Evolutionary conservation across 129 eudicot species (phyloP).

Genomic region (Scalesia atractyloides): DNA sequence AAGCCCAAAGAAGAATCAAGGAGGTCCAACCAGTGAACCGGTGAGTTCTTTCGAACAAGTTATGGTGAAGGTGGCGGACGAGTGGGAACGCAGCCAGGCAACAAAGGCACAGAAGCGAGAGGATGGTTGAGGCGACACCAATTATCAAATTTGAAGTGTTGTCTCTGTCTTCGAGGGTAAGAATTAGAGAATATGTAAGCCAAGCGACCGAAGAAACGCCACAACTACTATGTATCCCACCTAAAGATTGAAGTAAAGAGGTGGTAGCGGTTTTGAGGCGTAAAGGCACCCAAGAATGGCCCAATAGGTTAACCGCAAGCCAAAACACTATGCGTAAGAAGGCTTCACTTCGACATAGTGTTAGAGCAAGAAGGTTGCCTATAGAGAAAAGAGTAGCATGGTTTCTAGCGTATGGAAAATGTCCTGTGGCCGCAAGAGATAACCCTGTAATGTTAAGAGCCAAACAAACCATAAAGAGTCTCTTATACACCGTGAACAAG

Average conservation of each 20-base stretch:
- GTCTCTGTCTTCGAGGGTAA: slow-evolving; percentile 58
- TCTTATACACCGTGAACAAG: slow-evolving; percentile 66
- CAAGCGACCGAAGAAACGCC: slow-evolving; percentile 68
- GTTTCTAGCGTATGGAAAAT: slow-evolving; percentile 52
- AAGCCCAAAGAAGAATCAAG: slow-evolving; percentile 63
- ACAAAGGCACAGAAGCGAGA: slow-evolving; percentile 48
- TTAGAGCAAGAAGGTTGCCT: slow-evolving; percentile 57
- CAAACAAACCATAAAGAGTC: slow-evolving; percentile 55
- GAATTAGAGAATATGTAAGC: slow-evolving; percentile 58
- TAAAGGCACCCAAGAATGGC: slow-evolving; percentile 64
- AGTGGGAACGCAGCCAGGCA: slow-evolving; percentile 69
- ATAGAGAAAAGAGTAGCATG: slow-evolving; percentile 57
- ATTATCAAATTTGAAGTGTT: slow-evolving; percentile 50
- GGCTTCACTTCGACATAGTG: slow-evolving; percentile 72
- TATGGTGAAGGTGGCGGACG: slow-evolving; percentile 76
- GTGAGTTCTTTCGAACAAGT: slow-evolving; percentile 70
- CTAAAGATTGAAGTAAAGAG: slow-evolving; percentile 63
- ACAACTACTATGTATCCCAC: slow-evolving; percentile 80
- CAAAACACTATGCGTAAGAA: slow-evolving; percentile 56
- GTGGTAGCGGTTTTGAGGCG: slow-evolving; percentile 56
- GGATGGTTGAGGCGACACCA: slow-evolving; percentile 48
- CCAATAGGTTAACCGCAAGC: slow-evolving; percentile 56
- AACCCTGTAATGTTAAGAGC: slow-evolving; percentile 46
- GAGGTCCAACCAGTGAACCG: slow-evolving; percentile 65
- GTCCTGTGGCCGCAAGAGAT: slow-evolving; percentile 57